These are phyloP conservation scores for Solanum chilense DNA, from an alignment of 257 asterid genomes.

Conservation along the genomic window DNA sequence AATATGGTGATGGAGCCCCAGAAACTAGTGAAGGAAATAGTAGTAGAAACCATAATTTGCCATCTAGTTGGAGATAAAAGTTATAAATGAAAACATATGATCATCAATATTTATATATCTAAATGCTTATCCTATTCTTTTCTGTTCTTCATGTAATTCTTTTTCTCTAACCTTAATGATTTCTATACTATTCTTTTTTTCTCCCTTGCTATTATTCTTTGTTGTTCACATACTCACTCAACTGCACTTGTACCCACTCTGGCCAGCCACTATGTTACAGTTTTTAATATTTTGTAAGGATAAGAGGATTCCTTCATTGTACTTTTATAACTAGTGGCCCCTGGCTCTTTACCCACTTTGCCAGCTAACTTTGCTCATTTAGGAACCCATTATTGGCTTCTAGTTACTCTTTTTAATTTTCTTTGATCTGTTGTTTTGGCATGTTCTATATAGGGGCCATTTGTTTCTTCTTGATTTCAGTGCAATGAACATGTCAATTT, in stretches of 20 bases:
- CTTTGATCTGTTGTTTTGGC: conserved; percentile 4
- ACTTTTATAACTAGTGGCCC: conserved; percentile 5
- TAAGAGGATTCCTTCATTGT: not conserved
- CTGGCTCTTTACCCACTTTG: not conserved
- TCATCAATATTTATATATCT: not conserved
- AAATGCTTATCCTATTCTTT: conserved; percentile 6
- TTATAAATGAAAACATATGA: not conserved
- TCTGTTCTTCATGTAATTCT: conserved; percentile 6
- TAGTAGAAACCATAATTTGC: conserved; percentile 28
- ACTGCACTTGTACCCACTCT: conserved; percentile 2
- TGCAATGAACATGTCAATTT: not conserved
- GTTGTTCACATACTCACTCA: not conserved
- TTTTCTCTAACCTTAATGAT: not conserved
- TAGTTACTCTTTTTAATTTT: not conserved
- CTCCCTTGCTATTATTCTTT: not conserved
- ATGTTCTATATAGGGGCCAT: conserved; percentile 4
- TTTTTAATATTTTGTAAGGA: not conserved
- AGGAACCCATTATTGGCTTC: not conserved
- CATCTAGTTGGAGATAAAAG: conserved; percentile 29
- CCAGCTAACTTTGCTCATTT: conserved; percentile 15
- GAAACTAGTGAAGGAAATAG: conserved; percentile 37
- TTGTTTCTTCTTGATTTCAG: conserved; percentile 4
- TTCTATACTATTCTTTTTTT: not conserved
- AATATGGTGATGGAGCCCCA: conserved; percentile 26
- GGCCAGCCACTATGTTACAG: not conserved